Evolutionary conservation across 192 early-diverging fungal species (phyloP), one percentile per base, ranked within the genome.

Genomic region (Coemansia aciculifera): DNA sequence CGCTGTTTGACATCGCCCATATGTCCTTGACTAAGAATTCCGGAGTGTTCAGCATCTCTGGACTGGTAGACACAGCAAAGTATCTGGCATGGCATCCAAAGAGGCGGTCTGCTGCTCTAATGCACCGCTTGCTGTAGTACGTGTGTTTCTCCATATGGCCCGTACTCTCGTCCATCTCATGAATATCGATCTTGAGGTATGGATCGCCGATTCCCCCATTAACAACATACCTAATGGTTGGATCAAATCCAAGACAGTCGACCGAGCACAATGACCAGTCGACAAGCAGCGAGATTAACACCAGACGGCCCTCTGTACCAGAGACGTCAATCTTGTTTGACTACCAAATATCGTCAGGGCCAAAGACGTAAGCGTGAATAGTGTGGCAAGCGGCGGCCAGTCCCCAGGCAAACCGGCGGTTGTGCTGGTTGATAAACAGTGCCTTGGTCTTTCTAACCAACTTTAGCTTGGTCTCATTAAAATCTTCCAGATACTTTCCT

Each of bases 401-500:
- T 1, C 70, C 70, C 56, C 63, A 72, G 8, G 37, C 57, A 52
- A 72, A 72, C n/a, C 70, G 70, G 23, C 63, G 57, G 56, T 72
- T 52, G 37, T 37, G 29, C 63, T 72, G 70, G 2, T 8, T 5
- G 7, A 5, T 0, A 36, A 60, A 61, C 9, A 71, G 10, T 10
- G 39, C 11, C 39, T 12, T 40, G 24, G 24, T 27, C 24, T 27
- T 27, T 27, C 24, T 27, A 27, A 27, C 24, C 24, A 27, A 27
- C 24, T 27, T 27, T 27, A 27, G 2, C 37, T 38, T 5, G 10
- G 37, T 5, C 37, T 38, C 37, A 5, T 7, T 38, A 38, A 5
- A 38, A 0, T 38, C 37, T 2, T 38, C 37, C 37, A 10, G 0
- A 0, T 38, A 0, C 37, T 5, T 38, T 38, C 2, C 37, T 38